A percentile compares a stretch with the other conserved stretches of the same genome.
phyloP scores from a whole-genome alignment of 2,329 filamentous ascomycete genomes.

The Paraconiothyrium sp. region DNA sequence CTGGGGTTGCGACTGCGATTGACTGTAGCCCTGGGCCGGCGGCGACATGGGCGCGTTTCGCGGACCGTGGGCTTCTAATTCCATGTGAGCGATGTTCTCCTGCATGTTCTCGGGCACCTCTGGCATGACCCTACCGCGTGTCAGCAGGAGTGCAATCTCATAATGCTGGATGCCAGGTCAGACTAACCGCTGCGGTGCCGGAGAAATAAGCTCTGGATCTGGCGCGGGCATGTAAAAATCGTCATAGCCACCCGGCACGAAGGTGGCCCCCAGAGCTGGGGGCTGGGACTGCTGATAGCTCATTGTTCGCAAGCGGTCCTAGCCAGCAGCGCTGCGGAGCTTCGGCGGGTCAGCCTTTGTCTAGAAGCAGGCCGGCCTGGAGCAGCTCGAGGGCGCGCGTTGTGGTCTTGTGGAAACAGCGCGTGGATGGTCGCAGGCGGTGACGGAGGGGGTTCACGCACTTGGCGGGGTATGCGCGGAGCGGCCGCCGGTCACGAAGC shows the following conservation, averaged over 20 bases:
- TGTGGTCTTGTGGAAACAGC: constrained; percentile 15
- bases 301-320: constrained; percentile 35
- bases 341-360: constrained; percentile 39
- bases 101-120: constrained; percentile 98
- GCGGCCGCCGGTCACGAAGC: background rate
- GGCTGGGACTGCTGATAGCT: constrained; percentile 48
- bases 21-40: constrained; percentile 40
- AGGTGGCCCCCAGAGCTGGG: constrained; percentile 63
- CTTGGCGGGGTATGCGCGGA: constrained; percentile 36
- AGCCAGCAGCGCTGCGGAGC: constrained; percentile 1
- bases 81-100: constrained; percentile 89
- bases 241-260: constrained; percentile 73
- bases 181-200: constrained; percentile 73
- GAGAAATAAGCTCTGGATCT: constrained; percentile 71
- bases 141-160: constrained; percentile 43
- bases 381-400: constrained; percentile 26
- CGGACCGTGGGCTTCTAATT: constrained; percentile 74
- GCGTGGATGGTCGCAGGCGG: constrained; percentile 32
- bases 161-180: constrained; percentile 26
- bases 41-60: constrained; percentile 42
- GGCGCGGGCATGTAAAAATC: constrained; percentile 70
- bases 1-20: constrained; percentile 31
- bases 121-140: constrained; percentile 78
- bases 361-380: constrained; percentile 25
- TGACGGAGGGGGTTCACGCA: constrained; percentile 33